Evolutionary conservation across 2,329 filamentous ascomycete species (phyloP).

Genomic region (Microcyclospora tardicrescens): DNA sequence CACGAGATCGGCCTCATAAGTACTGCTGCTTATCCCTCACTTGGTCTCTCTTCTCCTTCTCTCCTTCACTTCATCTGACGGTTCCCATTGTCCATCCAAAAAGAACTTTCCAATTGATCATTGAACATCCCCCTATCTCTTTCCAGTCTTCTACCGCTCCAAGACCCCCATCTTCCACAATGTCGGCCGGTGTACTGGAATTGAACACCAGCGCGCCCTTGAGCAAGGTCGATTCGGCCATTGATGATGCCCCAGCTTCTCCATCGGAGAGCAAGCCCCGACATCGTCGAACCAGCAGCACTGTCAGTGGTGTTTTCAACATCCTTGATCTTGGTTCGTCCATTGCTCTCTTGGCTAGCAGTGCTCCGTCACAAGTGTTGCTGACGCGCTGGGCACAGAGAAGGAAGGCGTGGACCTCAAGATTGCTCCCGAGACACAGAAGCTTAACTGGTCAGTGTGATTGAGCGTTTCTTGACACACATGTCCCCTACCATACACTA

Average conservation of each 20-base stretch:
- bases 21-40: too few relatives aligned
- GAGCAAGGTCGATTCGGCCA: slow-evolving; percentile 82
- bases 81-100: too few relatives aligned
- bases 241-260: slow-evolving; percentile 58
- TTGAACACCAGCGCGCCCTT: slow-evolving; percentile 38
- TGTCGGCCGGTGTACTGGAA: slow-evolving; percentile 40
- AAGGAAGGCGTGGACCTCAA: slow-evolving; percentile 57
- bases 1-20: too few relatives aligned
- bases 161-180: slow-evolving; percentile 9
- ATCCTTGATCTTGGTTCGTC: slow-evolving; percentile 72
- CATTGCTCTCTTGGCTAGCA: too few relatives aligned
- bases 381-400: slow-evolving; percentile 41
- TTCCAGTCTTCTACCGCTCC: slow-evolving; percentile 1
- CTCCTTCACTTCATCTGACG: too few relatives aligned
- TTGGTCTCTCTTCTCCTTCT: too few relatives aligned
- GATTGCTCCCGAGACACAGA: slow-evolving; percentile 72
- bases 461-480: slow-evolving; percentile 21
- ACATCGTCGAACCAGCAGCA: slow-evolving; percentile 60
- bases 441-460: slow-evolving; percentile 61
- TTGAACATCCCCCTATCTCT: slow-evolving; percentile 5
- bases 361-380: background rate
- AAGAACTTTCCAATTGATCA: background rate
- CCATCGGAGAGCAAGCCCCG: slow-evolving; percentile 49
- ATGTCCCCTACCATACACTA: too few relatives aligned
- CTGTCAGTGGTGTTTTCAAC: slow-evolving; percentile 61